Conservation (phyloP, 2,329 filamentous ascomycete genomes). For the Cadophora malorum region DNA sequence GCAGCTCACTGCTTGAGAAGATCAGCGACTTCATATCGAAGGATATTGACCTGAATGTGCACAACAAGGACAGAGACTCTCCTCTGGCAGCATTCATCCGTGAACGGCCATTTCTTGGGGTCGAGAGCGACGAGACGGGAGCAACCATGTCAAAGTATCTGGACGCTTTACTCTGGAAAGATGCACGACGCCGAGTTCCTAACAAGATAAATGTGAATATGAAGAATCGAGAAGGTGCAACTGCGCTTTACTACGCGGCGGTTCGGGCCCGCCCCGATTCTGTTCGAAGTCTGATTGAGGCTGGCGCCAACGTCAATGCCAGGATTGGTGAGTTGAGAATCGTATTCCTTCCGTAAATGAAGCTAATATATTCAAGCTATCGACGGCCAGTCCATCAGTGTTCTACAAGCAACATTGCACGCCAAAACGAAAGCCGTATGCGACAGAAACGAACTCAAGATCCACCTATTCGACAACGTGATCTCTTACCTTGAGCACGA, state of each 20-base stretch:
- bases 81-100: constrained; percentile 19
- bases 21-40: constrained; percentile 16
- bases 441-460: constrained; percentile 1
- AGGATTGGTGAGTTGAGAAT: background rate
- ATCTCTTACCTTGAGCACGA: constrained; percentile 30
- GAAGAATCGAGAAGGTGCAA: constrained; percentile 23
- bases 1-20: constrained; percentile 12
- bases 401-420: constrained; percentile 17
- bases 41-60: constrained; percentile 25
- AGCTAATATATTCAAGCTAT: background rate
- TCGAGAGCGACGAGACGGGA: constrained; percentile 21
- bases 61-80: constrained; percentile 13
- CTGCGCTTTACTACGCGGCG: constrained; percentile 25
- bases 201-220: constrained; percentile 30
- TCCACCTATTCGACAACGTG: constrained; percentile 23
- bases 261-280: constrained; percentile 24
- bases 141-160: constrained; percentile 33
- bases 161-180: constrained; percentile 24
- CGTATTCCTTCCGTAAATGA: background rate
- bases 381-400: constrained; percentile 7
- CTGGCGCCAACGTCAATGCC: constrained; percentile 21
- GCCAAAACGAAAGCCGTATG: constrained; percentile 8
- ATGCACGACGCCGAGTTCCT: constrained; percentile 20
- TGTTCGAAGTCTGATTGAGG: constrained; percentile 25
- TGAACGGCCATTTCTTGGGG: constrained; percentile 7